Evolutionary conservation across 2,329 filamentous ascomycete genomes (phyloP).

Genomic region (Colletotrichum limetticola): DNA sequence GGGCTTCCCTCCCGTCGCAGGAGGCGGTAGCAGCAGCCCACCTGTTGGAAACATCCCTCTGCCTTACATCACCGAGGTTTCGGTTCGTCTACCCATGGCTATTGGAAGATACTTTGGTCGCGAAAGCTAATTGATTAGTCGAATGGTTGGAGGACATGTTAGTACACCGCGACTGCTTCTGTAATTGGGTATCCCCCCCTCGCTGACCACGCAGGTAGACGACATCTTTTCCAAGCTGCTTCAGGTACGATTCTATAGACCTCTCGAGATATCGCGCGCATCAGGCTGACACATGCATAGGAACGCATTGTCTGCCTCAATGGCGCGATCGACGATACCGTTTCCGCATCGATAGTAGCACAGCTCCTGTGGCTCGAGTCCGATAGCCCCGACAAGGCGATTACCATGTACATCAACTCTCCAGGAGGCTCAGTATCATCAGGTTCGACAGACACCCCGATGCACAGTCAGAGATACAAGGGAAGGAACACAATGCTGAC

Average conservation of each 20-base stretch:
- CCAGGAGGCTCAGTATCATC: constrained; percentile 90
- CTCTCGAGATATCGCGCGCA: constrained; percentile 29
- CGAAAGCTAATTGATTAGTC: constrained; percentile 61
- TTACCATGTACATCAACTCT: constrained; percentile 98
- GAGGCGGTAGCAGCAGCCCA: constrained; percentile 31
- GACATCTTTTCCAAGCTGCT: constrained; percentile 86
- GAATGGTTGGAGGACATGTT: constrained; percentile 83
- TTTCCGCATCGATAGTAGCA: constrained; percentile 93
- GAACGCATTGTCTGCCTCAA: constrained; percentile 96
- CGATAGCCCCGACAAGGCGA: constrained; percentile 92
- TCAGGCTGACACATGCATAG: constrained; percentile 56
- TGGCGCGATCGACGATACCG: constrained; percentile 87
- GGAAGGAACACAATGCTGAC: background rate
- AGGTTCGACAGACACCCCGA: constrained; percentile 48
- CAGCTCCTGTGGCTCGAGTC: constrained; percentile 98
- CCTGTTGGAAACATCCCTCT: constrained; percentile 60
- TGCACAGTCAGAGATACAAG: background rate
- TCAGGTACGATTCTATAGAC: constrained; percentile 61
- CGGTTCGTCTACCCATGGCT: constrained; percentile 48
- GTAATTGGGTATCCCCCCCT: constrained; percentile 37
- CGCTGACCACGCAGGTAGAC: constrained; percentile 57
- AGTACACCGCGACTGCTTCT: constrained; percentile 44
- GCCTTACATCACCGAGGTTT: constrained; percentile 69
- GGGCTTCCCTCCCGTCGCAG: constrained; percentile 39
- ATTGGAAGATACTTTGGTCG: background rate